These are phyloP conservation scores for Dendrobium nobile DNA, from an alignment of 106 monocot genomes.

Conservation along the genomic window DNA sequence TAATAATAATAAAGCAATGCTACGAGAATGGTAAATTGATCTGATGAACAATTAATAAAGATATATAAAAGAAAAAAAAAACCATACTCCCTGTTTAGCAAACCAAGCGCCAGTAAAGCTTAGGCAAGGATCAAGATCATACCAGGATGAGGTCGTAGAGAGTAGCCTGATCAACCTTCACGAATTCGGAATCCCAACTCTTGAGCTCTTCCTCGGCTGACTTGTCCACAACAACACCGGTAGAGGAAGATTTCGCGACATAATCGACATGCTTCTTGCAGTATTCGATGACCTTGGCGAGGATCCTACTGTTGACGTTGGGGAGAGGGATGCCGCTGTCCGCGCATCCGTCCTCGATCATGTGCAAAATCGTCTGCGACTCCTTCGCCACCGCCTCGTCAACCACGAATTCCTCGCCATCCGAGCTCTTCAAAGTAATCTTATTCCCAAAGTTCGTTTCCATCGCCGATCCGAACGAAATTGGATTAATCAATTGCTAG, in stretches of 20 bases:
- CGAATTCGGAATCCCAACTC: constrained; percentile 16
- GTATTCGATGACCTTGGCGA: constrained; percentile 14
- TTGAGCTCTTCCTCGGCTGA: constrained; percentile 7
- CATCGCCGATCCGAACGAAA: not conserved
- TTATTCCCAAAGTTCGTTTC: not conserved
- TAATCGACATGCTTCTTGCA: constrained; percentile 16
- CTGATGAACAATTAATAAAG: not conserved
- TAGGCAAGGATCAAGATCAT: not conserved
- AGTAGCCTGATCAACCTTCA: constrained; percentile 20
- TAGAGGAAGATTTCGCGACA: not conserved
- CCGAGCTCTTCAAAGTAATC: constrained; percentile 14
- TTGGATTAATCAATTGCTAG: not conserved
- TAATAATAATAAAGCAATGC: not conserved
- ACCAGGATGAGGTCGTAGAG: constrained; percentile 23
- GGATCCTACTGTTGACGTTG: constrained; percentile 11
- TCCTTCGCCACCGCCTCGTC: constrained; percentile 11
- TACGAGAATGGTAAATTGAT: not conserved
- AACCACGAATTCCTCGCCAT: constrained; percentile 16
- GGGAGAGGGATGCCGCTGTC: constrained; percentile 13
- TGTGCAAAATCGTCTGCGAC: constrained; percentile 16
- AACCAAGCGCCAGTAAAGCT: not conserved
- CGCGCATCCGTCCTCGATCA: constrained; percentile 17
- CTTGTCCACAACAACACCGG: constrained; percentile 7
- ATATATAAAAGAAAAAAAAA: too few relatives aligned
- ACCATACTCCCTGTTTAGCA: too few relatives aligned